Percentiles rank a stretch among this genome's conserved stretches.
Evolutionary conservation across 768 basidiomycete genomes (phyloP).

Genomic region (Leucosporidium scottii): DNA sequence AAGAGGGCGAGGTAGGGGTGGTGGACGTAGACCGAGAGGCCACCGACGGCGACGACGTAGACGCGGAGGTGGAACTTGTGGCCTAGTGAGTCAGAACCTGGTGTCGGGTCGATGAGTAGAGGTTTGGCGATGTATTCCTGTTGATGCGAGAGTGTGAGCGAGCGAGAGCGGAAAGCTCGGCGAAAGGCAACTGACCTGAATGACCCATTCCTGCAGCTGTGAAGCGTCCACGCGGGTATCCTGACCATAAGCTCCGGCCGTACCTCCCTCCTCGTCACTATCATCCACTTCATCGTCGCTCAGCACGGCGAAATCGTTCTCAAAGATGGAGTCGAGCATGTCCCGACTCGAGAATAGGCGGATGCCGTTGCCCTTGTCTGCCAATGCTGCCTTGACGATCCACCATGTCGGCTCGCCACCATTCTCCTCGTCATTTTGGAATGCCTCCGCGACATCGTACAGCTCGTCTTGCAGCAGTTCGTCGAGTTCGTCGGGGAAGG

Average conservation of each 20-base stretch:
- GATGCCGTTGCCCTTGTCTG: constrained; percentile 92
- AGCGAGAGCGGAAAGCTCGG: not conserved
- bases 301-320: constrained; percentile 58
- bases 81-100: constrained; percentile 5
- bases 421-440: constrained; percentile 47
- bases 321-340: constrained; percentile 64
- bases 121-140: constrained; percentile 82
- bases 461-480: constrained; percentile 89
- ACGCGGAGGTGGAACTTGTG: constrained; percentile 84
- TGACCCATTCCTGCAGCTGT: constrained; percentile 88
- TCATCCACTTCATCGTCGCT: constrained; percentile 33
- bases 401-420: constrained; percentile 56
- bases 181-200: constrained; percentile 59
- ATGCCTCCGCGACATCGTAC: constrained; percentile 66
- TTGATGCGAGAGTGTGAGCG: not conserved
- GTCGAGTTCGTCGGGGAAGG: constrained; percentile 87
- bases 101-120: constrained; percentile 61
- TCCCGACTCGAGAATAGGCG: constrained; percentile 75
- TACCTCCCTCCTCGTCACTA: constrained; percentile 11
- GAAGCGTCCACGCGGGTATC: constrained; percentile 61
- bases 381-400: constrained; percentile 96
- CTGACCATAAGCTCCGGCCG: constrained; percentile 30
- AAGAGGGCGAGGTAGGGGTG: constrained; percentile 80
- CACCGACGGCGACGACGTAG: constrained; percentile 56
- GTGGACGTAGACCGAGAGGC: constrained; percentile 63